A percentile compares a stretch with the other conserved stretches of the same genome.
Conservation (phyloP, 2,329 filamentous ascomycete species). For the Acephala macrosclerotiorum region DNA sequence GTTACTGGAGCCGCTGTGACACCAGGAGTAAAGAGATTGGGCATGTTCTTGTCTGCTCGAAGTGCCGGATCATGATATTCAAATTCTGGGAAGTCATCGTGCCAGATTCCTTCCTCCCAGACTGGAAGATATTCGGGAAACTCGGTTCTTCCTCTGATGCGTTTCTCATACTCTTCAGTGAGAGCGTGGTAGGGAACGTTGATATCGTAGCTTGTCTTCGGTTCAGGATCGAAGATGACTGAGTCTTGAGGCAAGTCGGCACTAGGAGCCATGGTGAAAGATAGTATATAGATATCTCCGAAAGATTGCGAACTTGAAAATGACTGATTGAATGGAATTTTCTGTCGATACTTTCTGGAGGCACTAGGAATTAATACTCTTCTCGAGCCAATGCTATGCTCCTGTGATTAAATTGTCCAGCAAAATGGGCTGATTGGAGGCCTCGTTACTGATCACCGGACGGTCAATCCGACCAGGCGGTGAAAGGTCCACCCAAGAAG, state of each 20-base stretch:
- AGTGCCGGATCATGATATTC: constrained; percentile 54
- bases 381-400: constrained; percentile 13
- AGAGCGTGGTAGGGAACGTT: constrained; percentile 50
- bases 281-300: neutral
- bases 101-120: constrained; percentile 54
- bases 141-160: constrained; percentile 46
- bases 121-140: constrained; percentile 55
- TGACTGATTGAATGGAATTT: constrained; percentile 2
- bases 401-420: constrained; percentile 1
- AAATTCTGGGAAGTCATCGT: constrained; percentile 52
- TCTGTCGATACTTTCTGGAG: neutral
- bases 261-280: constrained; percentile 26
- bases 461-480: constrained; percentile 14
- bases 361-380: constrained; percentile 7
- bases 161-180: constrained; percentile 46
- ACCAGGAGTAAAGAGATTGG: constrained; percentile 63
- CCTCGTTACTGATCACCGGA: constrained; percentile 6
- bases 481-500: constrained; percentile 12
- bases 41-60: constrained; percentile 69
- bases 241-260: constrained; percentile 23
- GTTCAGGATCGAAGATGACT: constrained; percentile 16
- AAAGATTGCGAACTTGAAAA: neutral
- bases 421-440: constrained; percentile 11
- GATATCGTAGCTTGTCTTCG: constrained; percentile 48
- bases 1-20: constrained; percentile 66